These are phyloP conservation scores for Malus hybrid DNA, from an alignment of 331 rosid species.

Conservation along the genomic window DNA sequence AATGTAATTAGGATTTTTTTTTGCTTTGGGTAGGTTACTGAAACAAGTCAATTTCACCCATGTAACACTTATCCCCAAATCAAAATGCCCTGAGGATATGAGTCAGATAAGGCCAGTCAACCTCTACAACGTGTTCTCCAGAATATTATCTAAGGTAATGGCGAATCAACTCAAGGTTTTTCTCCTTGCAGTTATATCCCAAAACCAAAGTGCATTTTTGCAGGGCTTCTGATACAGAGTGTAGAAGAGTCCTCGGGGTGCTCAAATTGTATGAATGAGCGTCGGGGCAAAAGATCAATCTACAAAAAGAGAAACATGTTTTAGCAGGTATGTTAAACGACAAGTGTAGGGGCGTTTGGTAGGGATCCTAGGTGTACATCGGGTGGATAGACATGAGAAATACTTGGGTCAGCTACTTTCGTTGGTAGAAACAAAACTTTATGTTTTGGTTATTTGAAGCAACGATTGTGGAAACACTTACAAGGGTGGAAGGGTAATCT, in stretches of 20 bases:
- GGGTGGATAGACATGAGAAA: background rate
- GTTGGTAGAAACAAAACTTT: background rate
- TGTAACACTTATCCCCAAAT: too few relatives aligned
- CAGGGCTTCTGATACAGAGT: background rate
- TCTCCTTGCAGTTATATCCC: too few relatives aligned
- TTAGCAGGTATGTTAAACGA: background rate
- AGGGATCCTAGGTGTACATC: background rate
- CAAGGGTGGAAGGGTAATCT: background rate
- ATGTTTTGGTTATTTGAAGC: background rate
- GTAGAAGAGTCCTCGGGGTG: accelerated
- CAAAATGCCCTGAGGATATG: too few relatives aligned
- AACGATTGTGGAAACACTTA: background rate
- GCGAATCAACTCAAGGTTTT: too few relatives aligned
- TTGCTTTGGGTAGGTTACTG: too few relatives aligned
- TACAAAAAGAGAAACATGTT: background rate
- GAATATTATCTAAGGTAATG: too few relatives aligned
- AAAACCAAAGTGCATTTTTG: background rate
- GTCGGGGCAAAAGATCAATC: background rate
- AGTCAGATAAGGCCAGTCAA: too few relatives aligned
- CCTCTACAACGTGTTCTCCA: too few relatives aligned
- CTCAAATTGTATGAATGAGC: background rate
- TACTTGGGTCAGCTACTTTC: background rate
- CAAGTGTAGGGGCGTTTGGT: background rate
- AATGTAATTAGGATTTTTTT: too few relatives aligned
- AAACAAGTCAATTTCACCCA: too few relatives aligned